Base-by-base conservation (phyloP, 2,329 filamentous ascomycete genomes). In the Neonectria faginata region DNA sequence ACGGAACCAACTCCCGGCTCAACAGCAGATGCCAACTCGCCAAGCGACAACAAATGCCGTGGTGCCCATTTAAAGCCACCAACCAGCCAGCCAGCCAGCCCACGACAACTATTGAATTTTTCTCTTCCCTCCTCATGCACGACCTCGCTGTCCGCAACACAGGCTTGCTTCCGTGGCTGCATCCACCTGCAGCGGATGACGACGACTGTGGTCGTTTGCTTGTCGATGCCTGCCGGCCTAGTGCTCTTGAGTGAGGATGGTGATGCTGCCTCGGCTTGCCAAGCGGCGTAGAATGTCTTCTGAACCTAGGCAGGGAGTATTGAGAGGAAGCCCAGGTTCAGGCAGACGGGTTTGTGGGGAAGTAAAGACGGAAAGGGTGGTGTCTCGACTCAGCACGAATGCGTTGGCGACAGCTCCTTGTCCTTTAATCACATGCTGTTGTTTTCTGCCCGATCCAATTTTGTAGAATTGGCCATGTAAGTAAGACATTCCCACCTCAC, bases 121-220 rank as follows among this genome's bases (percentile, higher is more conserved):
- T n/a, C 25, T 29, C 8, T 11, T 11, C 14, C 6, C 10, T 31
- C 16, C n/a, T 51, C 18, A 33, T 16, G 29, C 48, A 51, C 29
- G 8, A 51, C 27, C 47, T 20, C 29, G 29, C 29, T n/a, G 16
- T 22, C 29, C 33, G 29, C 48, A 3, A n/a, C 22, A 47, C 47
- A 50, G 6, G 27, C 27, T 31, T 29, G 48, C 48, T 33, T 51
- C n/a, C 6, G 29, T 51, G 48, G 27, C 27, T 33, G 48, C 48
- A 51, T 14, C 48, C 27, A 8, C 18, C 48, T 51, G 48, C 45
- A 51, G 29, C n/a, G 9, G 48, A 53, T 60, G 57, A 60, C 48
- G 48, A 60, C 57, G 57, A 54, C 57, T 47, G 27, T 53, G 27
- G 29, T 36, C 25, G 39, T 53, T 47, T 14, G 29, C n/a, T 39